Evolutionary conservation across 1,284 basidiomycete species (phyloP), one percentile per base, ranked within the genome.

Genomic region (Puccinia coronata): DNA sequence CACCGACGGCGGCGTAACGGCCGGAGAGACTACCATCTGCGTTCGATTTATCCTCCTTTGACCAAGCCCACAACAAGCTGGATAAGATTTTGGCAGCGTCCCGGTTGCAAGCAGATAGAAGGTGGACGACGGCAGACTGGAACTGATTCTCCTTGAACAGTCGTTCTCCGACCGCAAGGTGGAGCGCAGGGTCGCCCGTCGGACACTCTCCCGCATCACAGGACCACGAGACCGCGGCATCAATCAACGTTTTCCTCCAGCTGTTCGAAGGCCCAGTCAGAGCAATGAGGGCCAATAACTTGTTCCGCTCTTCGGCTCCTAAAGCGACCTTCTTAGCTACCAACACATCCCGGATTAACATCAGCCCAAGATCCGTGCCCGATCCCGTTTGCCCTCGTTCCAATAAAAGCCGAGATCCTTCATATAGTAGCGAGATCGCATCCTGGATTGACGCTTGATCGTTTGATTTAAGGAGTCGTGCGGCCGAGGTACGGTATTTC

Each of bases 401-500:
- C 23, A 78, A 69, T 23, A 78, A 34, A 14, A 78, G 49, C 16
- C 63, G 25, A 14, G 75, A 78, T 41, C 75, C 75, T 78, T 78
- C 75, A 23, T 49, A 78, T 53, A 78, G n/a, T 25, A 78, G 49
- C 1, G 63, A 49, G 47, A 78, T 55, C 31, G 75, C 61, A 78
- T 78, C 75, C 39, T 78, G 75, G 28, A 53, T 23, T 16, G 75
- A 67, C 3, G 61, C 25, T n/a, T 63, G 49, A 23, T 78, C 75
- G n/a, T 31, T 78, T 4, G 75, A 78, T 43, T 78, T 78, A 1
- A 78, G 49, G 25, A 78, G 63, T n/a, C 75, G n/a, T n/a, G 75
- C 75, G 14, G 75, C 75, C 34, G 75, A 78, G 34, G 75, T 78
- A 25, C 75, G 61, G 31, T 78, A 78, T 78, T 78, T 78, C 75